Evolutionary conservation across 176 grass and related monocot species (phyloP).

Genomic region (Dendrocalamus sinicus): DNA sequence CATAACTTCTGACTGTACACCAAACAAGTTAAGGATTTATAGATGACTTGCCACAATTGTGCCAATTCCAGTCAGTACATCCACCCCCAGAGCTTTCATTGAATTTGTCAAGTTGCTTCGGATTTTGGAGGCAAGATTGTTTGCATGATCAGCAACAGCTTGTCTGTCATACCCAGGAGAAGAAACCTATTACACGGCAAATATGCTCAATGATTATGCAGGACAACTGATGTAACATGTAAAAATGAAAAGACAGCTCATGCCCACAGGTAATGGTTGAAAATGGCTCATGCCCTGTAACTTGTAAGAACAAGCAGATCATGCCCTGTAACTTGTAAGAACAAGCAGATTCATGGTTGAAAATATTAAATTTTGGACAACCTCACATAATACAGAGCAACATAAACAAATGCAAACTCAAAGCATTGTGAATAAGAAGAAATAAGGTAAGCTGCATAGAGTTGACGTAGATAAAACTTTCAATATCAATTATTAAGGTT

Average conservation of each 20-base stretch:
- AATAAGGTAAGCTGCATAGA: neutral
- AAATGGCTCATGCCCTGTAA: neutral
- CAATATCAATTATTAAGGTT: neutral
- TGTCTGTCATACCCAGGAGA: slow-evolving; percentile 86
- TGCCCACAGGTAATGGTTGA: neutral
- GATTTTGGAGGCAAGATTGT: slow-evolving; percentile 91
- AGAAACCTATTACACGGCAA: slow-evolving; percentile 57
- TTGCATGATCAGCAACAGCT: slow-evolving; percentile 64
- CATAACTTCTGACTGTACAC: neutral
- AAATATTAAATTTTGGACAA: slow-evolving; percentile 20
- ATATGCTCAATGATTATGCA: slow-evolving; percentile 29
- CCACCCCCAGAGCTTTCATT: slow-evolving; percentile 83
- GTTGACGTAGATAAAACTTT: neutral
- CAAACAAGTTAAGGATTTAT: neutral
- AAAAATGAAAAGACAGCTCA: neutral
- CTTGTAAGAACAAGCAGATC: slow-evolving; percentile 8
- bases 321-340: slow-evolving; percentile 16
- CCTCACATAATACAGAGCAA: neutral
- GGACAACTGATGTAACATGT: slow-evolving; percentile 12
- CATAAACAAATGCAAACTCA: slow-evolving; percentile 3
- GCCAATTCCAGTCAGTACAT: slow-evolving; percentile 85
- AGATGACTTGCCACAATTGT: slow-evolving; percentile 72
- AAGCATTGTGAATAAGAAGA: slow-evolving; percentile 8
- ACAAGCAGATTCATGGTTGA: neutral
- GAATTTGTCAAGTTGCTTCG: slow-evolving; percentile 93